phyloP scores from a whole-genome alignment of 2,329 filamentous ascomycete species.

The Pseudogymnoascus sp. region DNA sequence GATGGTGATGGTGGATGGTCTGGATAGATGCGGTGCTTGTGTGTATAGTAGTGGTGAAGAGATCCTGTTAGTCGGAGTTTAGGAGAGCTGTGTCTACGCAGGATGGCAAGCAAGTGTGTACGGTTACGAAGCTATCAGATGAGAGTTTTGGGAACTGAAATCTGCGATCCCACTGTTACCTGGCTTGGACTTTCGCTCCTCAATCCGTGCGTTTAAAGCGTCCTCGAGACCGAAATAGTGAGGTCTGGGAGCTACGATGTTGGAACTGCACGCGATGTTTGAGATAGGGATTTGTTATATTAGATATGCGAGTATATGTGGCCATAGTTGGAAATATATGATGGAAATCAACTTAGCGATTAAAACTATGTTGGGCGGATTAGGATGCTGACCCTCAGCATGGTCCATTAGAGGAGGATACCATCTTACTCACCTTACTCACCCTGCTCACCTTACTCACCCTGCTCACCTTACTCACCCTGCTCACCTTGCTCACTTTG shows the following conservation, averaged over 20 bases:
- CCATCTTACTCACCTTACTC: no score
- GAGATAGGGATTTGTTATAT: no score
- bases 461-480: no score
- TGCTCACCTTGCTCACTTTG: no score
- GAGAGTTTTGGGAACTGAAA: neutral
- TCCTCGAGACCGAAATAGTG: no score
- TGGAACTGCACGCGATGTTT: no score
- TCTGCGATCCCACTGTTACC: neutral
- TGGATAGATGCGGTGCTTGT: neutral
- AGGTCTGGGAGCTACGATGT: no score
- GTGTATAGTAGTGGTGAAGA: neutral
- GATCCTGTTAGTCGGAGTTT: neutral
- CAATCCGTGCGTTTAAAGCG: no score
- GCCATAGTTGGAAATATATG: neutral
- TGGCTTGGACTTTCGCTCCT: no score
- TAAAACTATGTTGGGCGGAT: neutral
- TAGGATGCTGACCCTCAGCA: no score
- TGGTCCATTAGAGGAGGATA: no score
- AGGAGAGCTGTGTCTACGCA: neutral
- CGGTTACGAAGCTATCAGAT: neutral
- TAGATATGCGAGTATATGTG: neutral
- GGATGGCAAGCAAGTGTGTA: neutral
- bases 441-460: no score
- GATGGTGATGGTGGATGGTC: neutral
- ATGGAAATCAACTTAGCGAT: neutral